These are phyloP conservation scores for Crithidia sp. DNA, from an alignment of 208 protist genomes.

Conservation along the genomic window DNA sequence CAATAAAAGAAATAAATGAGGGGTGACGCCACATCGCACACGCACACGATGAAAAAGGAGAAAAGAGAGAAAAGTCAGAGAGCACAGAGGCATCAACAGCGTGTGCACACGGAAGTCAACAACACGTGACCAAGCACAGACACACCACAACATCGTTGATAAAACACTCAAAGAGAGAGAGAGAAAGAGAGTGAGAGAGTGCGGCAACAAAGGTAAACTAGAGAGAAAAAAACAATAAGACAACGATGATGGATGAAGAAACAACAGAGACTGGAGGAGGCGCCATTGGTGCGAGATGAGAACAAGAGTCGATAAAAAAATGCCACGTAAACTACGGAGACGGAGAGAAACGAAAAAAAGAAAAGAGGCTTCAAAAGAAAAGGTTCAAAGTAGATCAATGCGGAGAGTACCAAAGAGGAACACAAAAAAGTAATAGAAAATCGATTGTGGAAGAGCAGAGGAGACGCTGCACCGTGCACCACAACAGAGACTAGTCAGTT, in stretches of 20 bases:
- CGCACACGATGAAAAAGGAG: not conserved
- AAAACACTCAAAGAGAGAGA: not conserved
- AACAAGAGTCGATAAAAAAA: no score
- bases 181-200: not conserved
- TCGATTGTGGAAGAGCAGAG: not conserved
- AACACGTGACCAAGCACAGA: not conserved
- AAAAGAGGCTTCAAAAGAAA: constrained; percentile 6
- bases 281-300: no score
- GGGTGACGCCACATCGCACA: no score
- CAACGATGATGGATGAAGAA: no score
- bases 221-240: not conserved
- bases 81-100: not conserved
- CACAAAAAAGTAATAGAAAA: constrained; percentile 14
- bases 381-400: constrained; percentile 8
- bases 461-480: not conserved
- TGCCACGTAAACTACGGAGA: no score
- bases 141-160: no score
- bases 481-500: not conserved
- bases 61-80: not conserved
- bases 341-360: constrained; percentile 10
- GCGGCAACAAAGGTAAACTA: not conserved
- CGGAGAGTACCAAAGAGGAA: constrained; percentile 8
- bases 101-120: not conserved
- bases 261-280: no score
- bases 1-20: not conserved